These are phyloP conservation scores for Miamiensis avidus DNA, from an alignment of 169 alveolate species.

Conservation along the genomic window DNA sequence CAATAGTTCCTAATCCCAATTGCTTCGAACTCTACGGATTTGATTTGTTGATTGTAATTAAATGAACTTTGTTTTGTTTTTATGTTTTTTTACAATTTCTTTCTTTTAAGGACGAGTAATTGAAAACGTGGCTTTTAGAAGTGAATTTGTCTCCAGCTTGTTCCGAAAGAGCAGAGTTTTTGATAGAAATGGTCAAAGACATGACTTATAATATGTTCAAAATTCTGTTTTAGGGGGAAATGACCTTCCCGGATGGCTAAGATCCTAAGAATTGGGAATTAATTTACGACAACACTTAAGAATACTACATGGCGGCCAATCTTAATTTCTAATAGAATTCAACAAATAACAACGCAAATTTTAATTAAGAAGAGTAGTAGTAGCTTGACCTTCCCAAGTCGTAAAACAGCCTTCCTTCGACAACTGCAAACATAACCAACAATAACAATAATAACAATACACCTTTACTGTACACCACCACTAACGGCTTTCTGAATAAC, in stretches of 20 bases:
- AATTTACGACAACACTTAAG: not conserved
- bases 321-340: not conserved
- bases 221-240: constrained; percentile 35
- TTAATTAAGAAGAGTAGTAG: constrained; percentile 12
- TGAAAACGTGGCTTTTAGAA: constrained; percentile 77
- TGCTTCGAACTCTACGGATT: constrained; percentile 82
- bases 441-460: not conserved
- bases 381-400: not conserved
- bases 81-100: not conserved
- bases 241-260: not conserved
- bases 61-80: not conserved
- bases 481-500: not conserved
- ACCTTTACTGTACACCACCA: constrained; percentile 2
- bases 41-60: constrained; percentile 57
- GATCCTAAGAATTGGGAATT: not conserved
- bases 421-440: too few relatives aligned
- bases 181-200: constrained; percentile 67
- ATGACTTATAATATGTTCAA: constrained; percentile 73
- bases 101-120: constrained; percentile 41
- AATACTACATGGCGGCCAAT: not conserved
- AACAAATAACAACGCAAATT: constrained; percentile 17
- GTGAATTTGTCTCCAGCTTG: constrained; percentile 83
- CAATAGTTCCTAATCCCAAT: constrained; percentile 48
- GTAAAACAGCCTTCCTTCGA: not conserved
- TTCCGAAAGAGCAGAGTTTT: constrained; percentile 73